Evolutionary conservation across 116 monocot species (phyloP), one percentile per base, ranked within the genome.

Genomic region (Iris pallida): DNA sequence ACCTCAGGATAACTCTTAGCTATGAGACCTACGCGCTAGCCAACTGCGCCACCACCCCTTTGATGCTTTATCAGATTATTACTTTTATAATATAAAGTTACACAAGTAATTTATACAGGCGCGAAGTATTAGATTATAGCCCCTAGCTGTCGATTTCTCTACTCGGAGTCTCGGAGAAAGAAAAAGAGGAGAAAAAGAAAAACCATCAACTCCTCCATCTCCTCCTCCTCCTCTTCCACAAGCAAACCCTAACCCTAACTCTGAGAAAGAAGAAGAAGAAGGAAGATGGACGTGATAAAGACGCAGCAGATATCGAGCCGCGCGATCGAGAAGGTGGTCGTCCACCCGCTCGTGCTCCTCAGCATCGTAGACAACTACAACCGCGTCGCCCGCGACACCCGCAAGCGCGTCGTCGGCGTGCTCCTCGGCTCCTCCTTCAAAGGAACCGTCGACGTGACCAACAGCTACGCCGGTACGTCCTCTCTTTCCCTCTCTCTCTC

Each of bases 301-400:
- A 74, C 81, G 60, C 85, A 87, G 82, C 87, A 94, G 88, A 85
- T 94, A 74, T 88, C 88, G 52, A 75, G 68, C 67, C 72, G 85
- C 69, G 68, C 91, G 54, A 78, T 91, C 66, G 89, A 96, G 84
- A 86, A 84, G 78, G 88, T 91, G 59, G 71, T 96, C 45, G 96
- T 96, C 20, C 92, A 96, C 64, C 92, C 92, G 4, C 82, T 91
- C 0, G 95, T 95, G 2, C 86, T 95, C 11, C 82, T 95, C 47
- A 91, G 91, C 86, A 91, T 95, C 79, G 95, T 95, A 70, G 95
- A 95, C 73, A 76, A 95, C 80, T 95, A 95, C 84, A 95, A 95
- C 73, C 79, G 95, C 55, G 88, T 95, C 20, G 95, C 91, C 45
- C 83, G 84, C 13, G 95, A 88, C 84, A 78, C 86, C 42, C 86